Base-by-base conservation (phyloP, 495 filamentous ascomycete genomes). In the Aspergillus nanangensis region DNA sequence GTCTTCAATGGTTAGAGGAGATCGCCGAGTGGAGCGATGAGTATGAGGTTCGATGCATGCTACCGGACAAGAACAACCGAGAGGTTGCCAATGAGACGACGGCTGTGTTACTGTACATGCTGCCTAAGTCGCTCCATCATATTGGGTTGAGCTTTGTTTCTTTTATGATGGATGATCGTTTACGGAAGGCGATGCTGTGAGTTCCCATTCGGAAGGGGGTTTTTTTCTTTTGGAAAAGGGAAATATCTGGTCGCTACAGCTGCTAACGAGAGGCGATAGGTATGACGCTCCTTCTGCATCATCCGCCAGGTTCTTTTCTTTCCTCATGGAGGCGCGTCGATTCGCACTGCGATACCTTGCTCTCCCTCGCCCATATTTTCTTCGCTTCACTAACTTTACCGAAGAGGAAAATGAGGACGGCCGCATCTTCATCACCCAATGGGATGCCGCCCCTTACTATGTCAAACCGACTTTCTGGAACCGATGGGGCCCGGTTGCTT, bases 1-100 rank as follows among this genome's bases (percentile, higher is more conserved):
- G 83, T 1, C 58, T 83, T 40, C 77, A 86, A 15, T 87, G 80
- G 71, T 62, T 78, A 8, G 78, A 86, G n/a, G 80, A 86, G 39
- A 58, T 84, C 17, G 61, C 55, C 3, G 69, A 57, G 13, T 87
- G 83, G 83, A 73, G 75, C n/a, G 58, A 70, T 38, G 51, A 50
- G 10, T 87, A 86, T 54, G 81, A 86, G 57, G 57, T 50, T 37
- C 52, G 59, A 18, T 62, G 51, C 34, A 85, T 88, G 82, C 68
- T 81, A 14, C 83, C 83, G 0, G 63, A 74, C 32, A 21, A 41
- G 10, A 67, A 66, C 14, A 85, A 83, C 50, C 67, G 72, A 22
- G 53, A 72, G 40, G 65, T 69, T 18, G 81, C 80, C 2, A 69
- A 81, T 36, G 67, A 76, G 48, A 77, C 83, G 0, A 76, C 76